Conservation (phyloP, 2,329 filamentous ascomycete genomes). For the Cadophora luteo-olivacea region DNA sequence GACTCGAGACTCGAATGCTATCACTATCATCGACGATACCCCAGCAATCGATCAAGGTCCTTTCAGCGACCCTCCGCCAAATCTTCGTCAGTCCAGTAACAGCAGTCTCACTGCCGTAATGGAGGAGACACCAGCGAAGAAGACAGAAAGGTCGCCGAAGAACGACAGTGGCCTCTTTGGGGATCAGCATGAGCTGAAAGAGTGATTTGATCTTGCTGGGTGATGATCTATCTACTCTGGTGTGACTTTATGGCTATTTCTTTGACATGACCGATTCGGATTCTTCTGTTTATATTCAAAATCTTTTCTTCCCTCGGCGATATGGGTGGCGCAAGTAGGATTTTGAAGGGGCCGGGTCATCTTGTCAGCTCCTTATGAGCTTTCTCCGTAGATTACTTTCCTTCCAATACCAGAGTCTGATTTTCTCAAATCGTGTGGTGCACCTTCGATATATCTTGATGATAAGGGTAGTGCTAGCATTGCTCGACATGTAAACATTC, state of each 20-base stretch:
- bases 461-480: neutral
- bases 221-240: conserved; percentile 23
- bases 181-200: conserved; percentile 63
- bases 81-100: conserved; percentile 47
- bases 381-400: conserved; percentile 14
- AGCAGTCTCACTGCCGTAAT: conserved; percentile 61
- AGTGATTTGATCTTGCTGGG: conserved; percentile 40
- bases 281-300: conserved; percentile 39
- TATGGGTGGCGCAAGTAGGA: conserved; percentile 33
- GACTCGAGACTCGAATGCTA: conserved; percentile 51
- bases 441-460: neutral
- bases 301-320: conserved; percentile 21
- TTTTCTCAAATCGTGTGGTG: neutral
- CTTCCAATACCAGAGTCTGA: conserved; percentile 9
- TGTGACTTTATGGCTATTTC: conserved; percentile 14
- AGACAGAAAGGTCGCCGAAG: conserved; percentile 35
- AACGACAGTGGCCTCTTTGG: conserved; percentile 59
- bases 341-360: neutral
- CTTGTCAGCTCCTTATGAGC: conserved; percentile 1
- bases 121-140: conserved; percentile 54
- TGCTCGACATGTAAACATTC: too few species aligned
- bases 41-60: conserved; percentile 60
- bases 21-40: conserved; percentile 58
- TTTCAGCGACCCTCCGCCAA: conserved; percentile 64
- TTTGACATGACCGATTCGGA: conserved; percentile 30